Evolutionary conservation across 148 eudicot species (phyloP).

Genomic region (Rhododendron kiyosumense): DNA sequence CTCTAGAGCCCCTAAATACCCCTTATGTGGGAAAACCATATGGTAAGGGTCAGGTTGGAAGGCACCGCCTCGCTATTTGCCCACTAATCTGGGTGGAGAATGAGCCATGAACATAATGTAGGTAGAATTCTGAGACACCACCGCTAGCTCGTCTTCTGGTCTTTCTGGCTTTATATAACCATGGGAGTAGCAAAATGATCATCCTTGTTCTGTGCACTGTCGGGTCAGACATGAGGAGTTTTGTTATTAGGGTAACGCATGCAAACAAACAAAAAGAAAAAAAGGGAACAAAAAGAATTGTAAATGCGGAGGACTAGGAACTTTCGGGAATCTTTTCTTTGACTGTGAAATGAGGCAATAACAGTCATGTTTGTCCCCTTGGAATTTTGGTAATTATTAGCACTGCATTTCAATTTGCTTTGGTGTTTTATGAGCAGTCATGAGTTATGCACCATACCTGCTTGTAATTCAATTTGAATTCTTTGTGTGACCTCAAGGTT

Average conservation of each 20-base stretch:
- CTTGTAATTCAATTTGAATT: neutral
- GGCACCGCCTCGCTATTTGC: neutral
- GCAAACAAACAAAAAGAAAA: neutral
- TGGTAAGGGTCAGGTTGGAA: neutral
- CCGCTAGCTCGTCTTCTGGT: neutral
- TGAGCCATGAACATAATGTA: neutral
- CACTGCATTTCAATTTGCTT: neutral
- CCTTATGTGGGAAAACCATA: neutral
- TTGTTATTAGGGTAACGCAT: neutral
- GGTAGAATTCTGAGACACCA: neutral
- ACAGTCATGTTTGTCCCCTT: neutral
- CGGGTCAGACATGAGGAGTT: neutral
- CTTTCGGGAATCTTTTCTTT: neutral
- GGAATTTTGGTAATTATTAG: neutral
- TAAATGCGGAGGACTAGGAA: neutral
- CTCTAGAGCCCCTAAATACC: neutral
- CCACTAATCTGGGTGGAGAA: neutral
- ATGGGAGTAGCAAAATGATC: neutral
- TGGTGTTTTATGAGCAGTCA: slow-evolving; percentile 2
- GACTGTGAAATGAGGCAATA: neutral
- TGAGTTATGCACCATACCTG: neutral
- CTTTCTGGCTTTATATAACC: neutral
- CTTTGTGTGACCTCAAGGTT: neutral
- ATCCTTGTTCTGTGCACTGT: neutral
- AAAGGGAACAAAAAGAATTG: neutral